These are phyloP conservation scores for Globisporangium barbulae DNA, from an alignment of 352 stramenopile species.

Conservation along the genomic window DNA sequence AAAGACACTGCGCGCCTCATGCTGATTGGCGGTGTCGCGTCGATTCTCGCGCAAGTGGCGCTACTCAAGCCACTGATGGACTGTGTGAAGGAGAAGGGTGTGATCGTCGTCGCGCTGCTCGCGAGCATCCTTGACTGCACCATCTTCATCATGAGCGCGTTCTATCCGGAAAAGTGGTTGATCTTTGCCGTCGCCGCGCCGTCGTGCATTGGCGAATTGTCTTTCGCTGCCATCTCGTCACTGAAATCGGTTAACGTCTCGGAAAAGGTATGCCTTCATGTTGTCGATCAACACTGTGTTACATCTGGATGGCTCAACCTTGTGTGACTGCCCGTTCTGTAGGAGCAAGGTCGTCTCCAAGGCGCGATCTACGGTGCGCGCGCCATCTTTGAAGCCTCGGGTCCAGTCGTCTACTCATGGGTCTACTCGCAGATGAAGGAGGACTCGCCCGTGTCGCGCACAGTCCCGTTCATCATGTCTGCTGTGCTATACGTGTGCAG, in stretches of 20 bases:
- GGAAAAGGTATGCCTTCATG: conserved; percentile 27
- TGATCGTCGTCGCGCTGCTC: conserved; percentile 59
- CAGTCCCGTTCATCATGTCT: conserved; percentile 59
- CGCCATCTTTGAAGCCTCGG: conserved; percentile 58
- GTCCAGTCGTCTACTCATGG: conserved; percentile 49
- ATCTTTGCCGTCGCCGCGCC: conserved; percentile 44
- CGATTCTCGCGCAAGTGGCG: conserved; percentile 56
- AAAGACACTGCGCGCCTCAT: conserved; percentile 61
- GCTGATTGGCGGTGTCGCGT: conserved; percentile 49
- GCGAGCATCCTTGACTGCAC: conserved; percentile 35
- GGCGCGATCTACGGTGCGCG: conserved; percentile 67
- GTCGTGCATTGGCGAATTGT: conserved; percentile 55
- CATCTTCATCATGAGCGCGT: conserved; percentile 39
- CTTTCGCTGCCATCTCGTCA: conserved; percentile 64
- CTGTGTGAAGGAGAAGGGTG: conserved; percentile 56
- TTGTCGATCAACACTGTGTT: not conserved
- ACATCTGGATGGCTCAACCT: not conserved
- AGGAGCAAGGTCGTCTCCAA: conserved; percentile 76
- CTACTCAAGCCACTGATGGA: conserved; percentile 59
- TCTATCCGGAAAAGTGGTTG: conserved; percentile 56
- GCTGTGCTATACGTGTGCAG: conserved; percentile 44
- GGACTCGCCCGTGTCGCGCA: conserved; percentile 36
- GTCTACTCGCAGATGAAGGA: conserved; percentile 57
- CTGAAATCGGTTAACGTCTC: conserved; percentile 64
- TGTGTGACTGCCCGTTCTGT: not conserved